Percentiles rank a stretch among this genome's conserved stretches.
Conservation (phyloP, 2,329 filamentous ascomycete species). For the Sordariomycetes sp. region DNA sequence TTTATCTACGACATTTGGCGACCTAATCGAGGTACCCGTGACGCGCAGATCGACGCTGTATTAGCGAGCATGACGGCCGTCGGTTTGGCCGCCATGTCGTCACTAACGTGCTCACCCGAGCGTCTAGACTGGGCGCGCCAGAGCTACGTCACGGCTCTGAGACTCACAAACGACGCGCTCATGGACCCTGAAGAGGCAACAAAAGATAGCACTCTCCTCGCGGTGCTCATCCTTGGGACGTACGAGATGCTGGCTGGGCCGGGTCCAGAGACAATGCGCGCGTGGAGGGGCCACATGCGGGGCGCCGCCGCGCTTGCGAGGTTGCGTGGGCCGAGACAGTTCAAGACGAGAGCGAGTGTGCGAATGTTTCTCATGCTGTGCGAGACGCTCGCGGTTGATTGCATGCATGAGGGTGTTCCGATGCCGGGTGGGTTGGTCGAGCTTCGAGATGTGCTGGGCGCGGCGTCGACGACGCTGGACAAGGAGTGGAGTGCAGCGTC, state of each 20-base stretch:
- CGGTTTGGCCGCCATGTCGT: slow-evolving; percentile 36
- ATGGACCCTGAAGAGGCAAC: slow-evolving; percentile 24
- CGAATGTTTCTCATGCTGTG: slow-evolving; percentile 41
- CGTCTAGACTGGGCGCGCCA: slow-evolving; percentile 32
- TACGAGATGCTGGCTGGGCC: slow-evolving; percentile 39
- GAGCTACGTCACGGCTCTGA: slow-evolving; percentile 36
- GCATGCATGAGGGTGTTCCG: slow-evolving; percentile 32
- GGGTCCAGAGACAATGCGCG: slow-evolving; percentile 28
- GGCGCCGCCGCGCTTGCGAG: slow-evolving; percentile 36
- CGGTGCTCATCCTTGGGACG: slow-evolving; percentile 37
- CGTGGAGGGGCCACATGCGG: slow-evolving; percentile 39
- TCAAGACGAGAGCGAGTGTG: slow-evolving; percentile 28
- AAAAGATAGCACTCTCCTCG: slow-evolving; percentile 38
- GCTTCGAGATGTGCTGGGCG: slow-evolving; percentile 27
- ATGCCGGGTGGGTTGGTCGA: slow-evolving; percentile 33
- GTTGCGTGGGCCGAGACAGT: slow-evolving; percentile 32
- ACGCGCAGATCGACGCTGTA: slow-evolving; percentile 30
- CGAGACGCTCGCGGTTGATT: slow-evolving; percentile 35
- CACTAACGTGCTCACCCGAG: slow-evolving; percentile 24
- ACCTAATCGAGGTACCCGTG: slow-evolving; percentile 23
- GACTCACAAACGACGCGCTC: slow-evolving; percentile 36
- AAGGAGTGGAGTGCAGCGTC: slow-evolving; percentile 27
- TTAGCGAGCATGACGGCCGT: slow-evolving; percentile 40
- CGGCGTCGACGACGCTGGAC: slow-evolving; percentile 19
- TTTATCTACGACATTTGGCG: slow-evolving; percentile 40